Conservation (phyloP, 2,329 filamentous ascomycete species). For the Mariannaea sp. region DNA sequence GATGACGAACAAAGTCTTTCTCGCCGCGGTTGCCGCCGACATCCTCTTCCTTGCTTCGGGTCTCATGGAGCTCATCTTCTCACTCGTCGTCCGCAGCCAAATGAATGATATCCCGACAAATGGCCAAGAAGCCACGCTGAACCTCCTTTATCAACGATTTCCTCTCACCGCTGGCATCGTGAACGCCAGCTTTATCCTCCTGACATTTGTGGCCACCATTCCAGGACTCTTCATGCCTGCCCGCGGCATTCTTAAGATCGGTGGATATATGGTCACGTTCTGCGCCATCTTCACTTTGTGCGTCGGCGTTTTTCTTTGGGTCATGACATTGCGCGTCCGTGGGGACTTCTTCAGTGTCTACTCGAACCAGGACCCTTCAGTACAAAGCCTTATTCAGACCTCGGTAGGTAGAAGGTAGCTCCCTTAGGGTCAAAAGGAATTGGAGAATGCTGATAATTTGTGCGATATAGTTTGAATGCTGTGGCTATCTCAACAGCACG, state of each 20-base stretch:
- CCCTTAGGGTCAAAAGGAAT: neutral
- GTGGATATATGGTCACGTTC: slow-evolving; percentile 66
- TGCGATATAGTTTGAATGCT: slow-evolving; percentile 70
- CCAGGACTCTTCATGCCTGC: slow-evolving; percentile 72
- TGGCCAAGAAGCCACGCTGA: slow-evolving; percentile 55
- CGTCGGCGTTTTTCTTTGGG: slow-evolving; percentile 72
- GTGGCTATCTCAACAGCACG: slow-evolving; percentile 76
- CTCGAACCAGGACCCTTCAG: slow-evolving; percentile 56
- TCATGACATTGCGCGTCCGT: slow-evolving; percentile 72
- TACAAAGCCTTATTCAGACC: slow-evolving; percentile 73
- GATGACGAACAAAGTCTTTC: slow-evolving; percentile 62
- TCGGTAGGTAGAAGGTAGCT: slow-evolving; percentile 53
- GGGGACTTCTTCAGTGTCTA: slow-evolving; percentile 66
- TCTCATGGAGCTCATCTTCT: slow-evolving; percentile 60
- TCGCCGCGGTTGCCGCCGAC: slow-evolving; percentile 54
- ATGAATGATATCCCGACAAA: slow-evolving; percentile 49
- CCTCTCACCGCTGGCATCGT: slow-evolving; percentile 69
- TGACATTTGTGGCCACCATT: slow-evolving; percentile 70
- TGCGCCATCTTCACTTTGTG: slow-evolving; percentile 67
- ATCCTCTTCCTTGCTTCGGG: slow-evolving; percentile 59
- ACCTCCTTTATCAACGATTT: slow-evolving; percentile 58
- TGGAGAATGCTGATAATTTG: neutral
- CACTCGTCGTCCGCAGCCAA: slow-evolving; percentile 55
- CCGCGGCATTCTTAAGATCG: slow-evolving; percentile 71
- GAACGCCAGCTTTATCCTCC: slow-evolving; percentile 73